Percentiles rank a stretch among this genome's conserved stretches.
phyloP scores from a whole-genome alignment of 441 rosid genomes.

The Gossypium gossypioides region DNA sequence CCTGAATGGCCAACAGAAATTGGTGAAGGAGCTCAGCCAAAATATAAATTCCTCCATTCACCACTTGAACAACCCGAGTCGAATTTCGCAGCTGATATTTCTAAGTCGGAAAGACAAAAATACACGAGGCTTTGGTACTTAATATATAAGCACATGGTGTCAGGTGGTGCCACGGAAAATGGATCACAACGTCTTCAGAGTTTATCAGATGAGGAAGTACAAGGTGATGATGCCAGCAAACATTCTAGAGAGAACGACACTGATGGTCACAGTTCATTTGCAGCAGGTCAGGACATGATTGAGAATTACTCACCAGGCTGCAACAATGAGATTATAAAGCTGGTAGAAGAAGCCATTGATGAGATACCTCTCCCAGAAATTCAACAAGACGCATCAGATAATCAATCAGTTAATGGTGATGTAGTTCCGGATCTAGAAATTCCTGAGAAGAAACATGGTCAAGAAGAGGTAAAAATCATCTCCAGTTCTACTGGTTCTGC shows the following conservation, averaged over 20 bases:
- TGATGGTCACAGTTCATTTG: slow-evolving; percentile 8
- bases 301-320: slow-evolving; percentile 21
- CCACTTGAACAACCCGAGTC: slow-evolving; percentile 22
- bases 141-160: slow-evolving; percentile 72
- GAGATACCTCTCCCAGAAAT: slow-evolving; percentile 56
- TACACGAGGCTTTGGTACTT: slow-evolving; percentile 58
- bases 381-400: slow-evolving; percentile 28
- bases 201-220: slow-evolving; percentile 26
- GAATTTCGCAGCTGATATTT: slow-evolving; percentile 18
- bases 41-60: slow-evolving; percentile 9
- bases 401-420: slow-evolving; percentile 20
- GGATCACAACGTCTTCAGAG: slow-evolving; percentile 26
- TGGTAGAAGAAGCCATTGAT: slow-evolving; percentile 87
- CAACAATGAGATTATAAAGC: slow-evolving; percentile 62
- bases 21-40: slow-evolving; percentile 17
- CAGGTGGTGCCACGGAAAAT: slow-evolving; percentile 31
- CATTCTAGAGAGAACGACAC: slow-evolving; percentile 5
- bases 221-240: slow-evolving; percentile 18
- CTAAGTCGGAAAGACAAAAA: slow-evolving; percentile 40
- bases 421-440: slow-evolving; percentile 14
- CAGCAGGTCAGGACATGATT: slow-evolving; percentile 12
- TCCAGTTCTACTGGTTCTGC: slow-evolving; percentile 15
- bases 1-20: slow-evolving; percentile 15
- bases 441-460: slow-evolving; percentile 19
- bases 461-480: slow-evolving; percentile 11